Percentiles rank a stretch among this genome's conserved stretches.
Evolutionary conservation across 2,329 filamentous ascomycete species (phyloP).

Genomic region (Venturiaceae sp.): DNA sequence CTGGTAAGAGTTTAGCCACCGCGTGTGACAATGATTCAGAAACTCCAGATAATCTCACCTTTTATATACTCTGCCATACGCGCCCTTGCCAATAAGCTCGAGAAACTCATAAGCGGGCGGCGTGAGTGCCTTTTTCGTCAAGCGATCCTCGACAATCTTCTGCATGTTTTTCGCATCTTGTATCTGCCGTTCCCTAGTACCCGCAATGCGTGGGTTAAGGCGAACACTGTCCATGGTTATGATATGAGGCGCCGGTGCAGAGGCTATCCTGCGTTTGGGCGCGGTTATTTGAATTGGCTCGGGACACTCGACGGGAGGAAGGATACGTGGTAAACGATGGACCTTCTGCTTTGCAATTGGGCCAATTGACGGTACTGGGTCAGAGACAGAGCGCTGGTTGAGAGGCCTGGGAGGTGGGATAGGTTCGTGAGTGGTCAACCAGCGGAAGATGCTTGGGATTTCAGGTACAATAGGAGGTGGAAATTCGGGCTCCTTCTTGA

Average conservation of each 20-base stretch:
- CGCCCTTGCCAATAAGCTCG: slow-evolving; percentile 67
- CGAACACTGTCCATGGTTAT: slow-evolving; percentile 18
- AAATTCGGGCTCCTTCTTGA: too few species aligned
- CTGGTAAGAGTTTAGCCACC: slow-evolving; percentile 17
- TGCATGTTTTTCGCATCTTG: slow-evolving; percentile 66
- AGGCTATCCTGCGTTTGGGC: background rate
- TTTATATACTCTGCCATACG: slow-evolving; percentile 67
- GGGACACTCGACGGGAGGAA: background rate
- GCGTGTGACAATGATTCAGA: background rate
- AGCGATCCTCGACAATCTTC: slow-evolving; percentile 51
- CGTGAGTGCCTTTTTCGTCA: slow-evolving; percentile 48
- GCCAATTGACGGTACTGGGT: background rate
- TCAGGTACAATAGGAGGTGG: too few species aligned
- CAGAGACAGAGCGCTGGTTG: background rate
- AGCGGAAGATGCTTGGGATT: too few species aligned
- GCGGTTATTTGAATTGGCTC: background rate
- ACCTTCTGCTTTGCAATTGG: background rate
- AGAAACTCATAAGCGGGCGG: slow-evolving; percentile 58
- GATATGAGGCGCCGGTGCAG: background rate
- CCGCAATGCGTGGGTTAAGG: slow-evolving; percentile 19
- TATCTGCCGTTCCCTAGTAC: slow-evolving; percentile 49
- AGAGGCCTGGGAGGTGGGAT: background rate
- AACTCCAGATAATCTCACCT: slow-evolving; percentile 23
- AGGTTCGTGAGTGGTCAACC: too few species aligned
- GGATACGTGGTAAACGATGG: background rate